Conservation (phyloP, 148 eudicot genomes). For the Oxyria digyna region DNA sequence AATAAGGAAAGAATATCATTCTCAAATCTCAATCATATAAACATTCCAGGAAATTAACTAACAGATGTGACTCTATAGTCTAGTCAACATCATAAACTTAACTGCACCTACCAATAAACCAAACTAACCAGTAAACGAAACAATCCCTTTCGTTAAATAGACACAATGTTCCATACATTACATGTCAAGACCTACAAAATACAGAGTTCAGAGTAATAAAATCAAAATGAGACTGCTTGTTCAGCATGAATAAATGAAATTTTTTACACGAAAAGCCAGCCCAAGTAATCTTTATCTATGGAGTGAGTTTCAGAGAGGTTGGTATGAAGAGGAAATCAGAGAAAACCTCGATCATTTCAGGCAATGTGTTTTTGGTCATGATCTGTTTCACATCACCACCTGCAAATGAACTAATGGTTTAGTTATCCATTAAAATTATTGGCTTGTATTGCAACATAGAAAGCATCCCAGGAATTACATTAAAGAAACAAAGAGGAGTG, state of each 20-base stretch:
- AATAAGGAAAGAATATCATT: neutral
- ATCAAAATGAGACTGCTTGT: neutral
- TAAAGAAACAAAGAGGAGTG: conserved; percentile 4
- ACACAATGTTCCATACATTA: neutral
- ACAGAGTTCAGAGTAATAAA: neutral
- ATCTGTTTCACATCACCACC: conserved; percentile 96
- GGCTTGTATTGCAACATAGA: neutral
- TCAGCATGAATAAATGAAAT: neutral
- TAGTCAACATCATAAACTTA: neutral
- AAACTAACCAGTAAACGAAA: neutral
- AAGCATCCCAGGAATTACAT: neutral
- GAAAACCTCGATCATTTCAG: conserved; percentile 71
- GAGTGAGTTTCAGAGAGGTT: neutral
- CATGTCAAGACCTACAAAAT: neutral
- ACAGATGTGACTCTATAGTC: neutral
- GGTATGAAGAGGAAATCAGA: conserved; percentile 9
- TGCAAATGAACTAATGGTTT: conserved; percentile 48
- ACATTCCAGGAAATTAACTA: neutral
- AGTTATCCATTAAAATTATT: conserved; percentile 13
- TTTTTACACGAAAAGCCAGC: neutral
- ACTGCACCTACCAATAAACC: neutral
- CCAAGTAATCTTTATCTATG: neutral
- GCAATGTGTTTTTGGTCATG: conserved; percentile 31
- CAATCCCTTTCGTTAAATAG: neutral
- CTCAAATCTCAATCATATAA: neutral